A percentile compares a stretch with the other conserved stretches of the same genome.
phyloP scores from a whole-genome alignment of 1,284 basidiomycete genomes.

The Sanguinoderma infundibulare region DNA sequence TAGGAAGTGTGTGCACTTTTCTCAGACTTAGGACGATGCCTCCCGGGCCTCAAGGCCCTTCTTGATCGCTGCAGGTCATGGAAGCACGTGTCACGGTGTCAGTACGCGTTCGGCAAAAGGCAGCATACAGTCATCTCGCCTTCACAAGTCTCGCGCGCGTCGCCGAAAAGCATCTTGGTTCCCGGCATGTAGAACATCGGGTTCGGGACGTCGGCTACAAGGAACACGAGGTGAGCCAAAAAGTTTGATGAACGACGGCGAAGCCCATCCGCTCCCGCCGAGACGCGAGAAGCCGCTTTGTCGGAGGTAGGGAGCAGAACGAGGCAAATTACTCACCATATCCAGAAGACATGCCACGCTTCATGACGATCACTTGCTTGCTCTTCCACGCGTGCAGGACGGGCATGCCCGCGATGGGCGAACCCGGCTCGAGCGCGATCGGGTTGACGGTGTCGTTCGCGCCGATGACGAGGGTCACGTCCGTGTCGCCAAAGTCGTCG shows the following conservation, averaged over 20 bases:
- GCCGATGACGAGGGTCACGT: constrained; percentile 83
- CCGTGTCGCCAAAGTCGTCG: constrained; percentile 84
- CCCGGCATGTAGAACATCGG: constrained; percentile 90
- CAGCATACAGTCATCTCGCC: constrained; percentile 50
- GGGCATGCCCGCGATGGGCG: constrained; percentile 88
- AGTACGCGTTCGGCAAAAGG: background rate
- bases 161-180: constrained; percentile 88
- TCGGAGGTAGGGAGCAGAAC: background rate
- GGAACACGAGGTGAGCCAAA: background rate
- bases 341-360: constrained; percentile 83
- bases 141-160: constrained; percentile 86
- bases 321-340: constrained; percentile 56
- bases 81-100: constrained; percentile 6
- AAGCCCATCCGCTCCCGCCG: background rate
- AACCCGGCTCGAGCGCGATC: constrained; percentile 84
- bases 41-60: constrained; percentile 28
- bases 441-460: constrained; percentile 93
- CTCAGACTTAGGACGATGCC: constrained; percentile 12
- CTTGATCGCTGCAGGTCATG: constrained; percentile 27
- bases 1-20: background rate
- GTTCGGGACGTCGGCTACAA: constrained; percentile 83
- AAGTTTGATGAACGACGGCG: background rate
- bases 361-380: constrained; percentile 90
- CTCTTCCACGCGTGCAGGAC: constrained; percentile 90
- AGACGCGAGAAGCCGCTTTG: background rate